Evolutionary conservation across 2,329 filamentous ascomycete genomes (phyloP).

Genomic region (Penicillium sp.): DNA sequence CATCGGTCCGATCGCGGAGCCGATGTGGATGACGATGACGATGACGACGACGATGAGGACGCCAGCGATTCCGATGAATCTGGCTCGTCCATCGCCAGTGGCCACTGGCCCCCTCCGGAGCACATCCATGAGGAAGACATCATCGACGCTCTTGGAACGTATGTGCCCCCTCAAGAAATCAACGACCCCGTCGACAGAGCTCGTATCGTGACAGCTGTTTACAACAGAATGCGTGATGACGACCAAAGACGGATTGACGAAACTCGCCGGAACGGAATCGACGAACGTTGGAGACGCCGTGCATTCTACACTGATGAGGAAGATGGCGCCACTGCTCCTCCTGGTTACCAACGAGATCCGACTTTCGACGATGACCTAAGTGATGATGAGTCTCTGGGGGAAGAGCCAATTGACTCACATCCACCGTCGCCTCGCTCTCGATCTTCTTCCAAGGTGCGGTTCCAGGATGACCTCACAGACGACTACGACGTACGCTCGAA

Average conservation of each 20-base stretch:
- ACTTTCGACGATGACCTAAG: slow-evolving; percentile 40
- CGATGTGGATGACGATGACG: slow-evolving; percentile 20
- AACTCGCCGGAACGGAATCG: slow-evolving; percentile 44
- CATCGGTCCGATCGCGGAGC: slow-evolving; percentile 5
- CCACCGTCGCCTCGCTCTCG: slow-evolving; percentile 55
- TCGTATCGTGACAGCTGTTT: slow-evolving; percentile 37
- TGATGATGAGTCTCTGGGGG: slow-evolving; percentile 52
- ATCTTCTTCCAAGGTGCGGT: slow-evolving; percentile 74
- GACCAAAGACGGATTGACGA: slow-evolving; percentile 36
- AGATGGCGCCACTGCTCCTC: slow-evolving; percentile 64
- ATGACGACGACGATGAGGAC: slow-evolving; percentile 21
- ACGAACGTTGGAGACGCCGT: slow-evolving; percentile 69
- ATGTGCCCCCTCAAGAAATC: slow-evolving; percentile 40
- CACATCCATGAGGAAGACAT: slow-evolving; percentile 41
- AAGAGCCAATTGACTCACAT: slow-evolving; percentile 30
- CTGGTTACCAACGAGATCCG: slow-evolving; percentile 52
- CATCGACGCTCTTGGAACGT: slow-evolving; percentile 39
- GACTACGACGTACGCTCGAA: slow-evolving; percentile 68
- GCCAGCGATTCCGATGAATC: slow-evolving; percentile 21
- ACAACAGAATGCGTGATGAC: slow-evolving; percentile 38
- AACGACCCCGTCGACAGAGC: slow-evolving; percentile 41
- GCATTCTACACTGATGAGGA: slow-evolving; percentile 82
- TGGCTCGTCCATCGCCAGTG: slow-evolving; percentile 27
- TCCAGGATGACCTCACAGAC: slow-evolving; percentile 62
- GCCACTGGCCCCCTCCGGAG: slow-evolving; percentile 39